phyloP scores from a whole-genome alignment of 2,329 filamentous ascomycete genomes.

The Colletotrichum limetticola region DNA sequence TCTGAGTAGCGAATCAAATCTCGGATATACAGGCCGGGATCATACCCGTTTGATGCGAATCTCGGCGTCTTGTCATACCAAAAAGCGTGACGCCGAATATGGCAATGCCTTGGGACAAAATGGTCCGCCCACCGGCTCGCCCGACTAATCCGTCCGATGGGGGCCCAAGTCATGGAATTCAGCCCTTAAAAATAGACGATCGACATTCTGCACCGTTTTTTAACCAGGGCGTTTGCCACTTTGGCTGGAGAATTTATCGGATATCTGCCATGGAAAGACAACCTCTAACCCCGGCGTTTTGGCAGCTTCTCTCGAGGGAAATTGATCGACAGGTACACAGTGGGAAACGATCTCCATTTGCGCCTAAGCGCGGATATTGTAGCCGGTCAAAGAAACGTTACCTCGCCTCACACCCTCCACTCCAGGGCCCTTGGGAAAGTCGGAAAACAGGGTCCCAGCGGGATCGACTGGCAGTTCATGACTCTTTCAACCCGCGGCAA shows the following conservation, averaged over 20 bases:
- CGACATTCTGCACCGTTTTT: slow-evolving; percentile 9
- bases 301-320: not conserved
- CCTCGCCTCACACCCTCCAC: not conserved
- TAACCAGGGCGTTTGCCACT: not conserved
- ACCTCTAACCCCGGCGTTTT: not conserved
- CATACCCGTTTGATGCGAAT: not conserved
- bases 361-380: not conserved
- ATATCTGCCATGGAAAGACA: slow-evolving; percentile 6
- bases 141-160: not conserved
- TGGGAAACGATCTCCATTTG: not conserved
- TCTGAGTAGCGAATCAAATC: slow-evolving; percentile 50
- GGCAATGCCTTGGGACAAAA: not conserved
- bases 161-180: not conserved
- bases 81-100: not conserved
- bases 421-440: slow-evolving; percentile 3
- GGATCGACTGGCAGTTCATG: slow-evolving; percentile 28
- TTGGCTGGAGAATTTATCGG: slow-evolving; percentile 14
- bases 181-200: slow-evolving; percentile 18
- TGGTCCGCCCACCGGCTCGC: not conserved
- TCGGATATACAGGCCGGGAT: not conserved
- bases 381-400: not conserved
- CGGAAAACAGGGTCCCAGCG: slow-evolving; percentile 19
- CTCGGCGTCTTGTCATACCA: not conserved
- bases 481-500: slow-evolving; percentile 29
- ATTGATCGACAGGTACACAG: slow-evolving; percentile 25